These are phyloP conservation scores for Penicillium sclerotigenum DNA, from an alignment of 2,329 filamentous ascomycete genomes.

Conservation along the genomic window DNA sequence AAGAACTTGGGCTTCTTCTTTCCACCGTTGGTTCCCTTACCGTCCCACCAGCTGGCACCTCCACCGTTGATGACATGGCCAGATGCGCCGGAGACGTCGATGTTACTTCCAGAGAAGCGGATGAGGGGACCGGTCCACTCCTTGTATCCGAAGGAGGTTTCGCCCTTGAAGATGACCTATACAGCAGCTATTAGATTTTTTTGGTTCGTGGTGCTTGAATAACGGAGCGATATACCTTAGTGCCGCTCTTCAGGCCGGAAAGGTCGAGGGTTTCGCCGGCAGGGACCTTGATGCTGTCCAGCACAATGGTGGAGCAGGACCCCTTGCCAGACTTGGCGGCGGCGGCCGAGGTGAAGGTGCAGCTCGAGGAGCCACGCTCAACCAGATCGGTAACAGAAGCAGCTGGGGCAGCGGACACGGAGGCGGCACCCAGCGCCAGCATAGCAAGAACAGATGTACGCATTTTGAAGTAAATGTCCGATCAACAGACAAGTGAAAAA, in stretches of 20 bases:
- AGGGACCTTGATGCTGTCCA: constrained; percentile 55
- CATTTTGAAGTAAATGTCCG: constrained; percentile 22
- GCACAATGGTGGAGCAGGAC: constrained; percentile 54
- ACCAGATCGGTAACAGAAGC: constrained; percentile 25
- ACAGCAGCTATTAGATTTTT: neutral
- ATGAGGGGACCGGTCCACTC: constrained; percentile 65
- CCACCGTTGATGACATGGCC: constrained; percentile 56
- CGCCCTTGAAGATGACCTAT: constrained; percentile 60
- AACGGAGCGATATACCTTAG: constrained; percentile 37
- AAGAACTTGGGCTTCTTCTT: constrained; percentile 66
- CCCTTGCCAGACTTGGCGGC: constrained; percentile 49
- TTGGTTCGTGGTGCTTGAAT: neutral
- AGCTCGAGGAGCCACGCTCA: constrained; percentile 37
- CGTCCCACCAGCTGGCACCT: constrained; percentile 60
- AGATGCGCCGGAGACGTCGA: constrained; percentile 52
- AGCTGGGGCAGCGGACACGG: constrained; percentile 23
- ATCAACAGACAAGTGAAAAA: constrained; percentile 23
- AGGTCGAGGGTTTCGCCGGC: constrained; percentile 59
- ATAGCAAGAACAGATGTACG: constrained; percentile 16
- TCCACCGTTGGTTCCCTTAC: constrained; percentile 58
- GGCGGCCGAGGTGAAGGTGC: constrained; percentile 55
- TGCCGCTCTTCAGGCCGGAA: constrained; percentile 51
- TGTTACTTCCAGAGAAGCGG: constrained; percentile 54
- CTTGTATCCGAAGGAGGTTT: constrained; percentile 62
- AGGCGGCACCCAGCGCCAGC: constrained; percentile 20